A percentile compares a stretch with the other conserved stretches of the same genome.
These are phyloP conservation scores for Aulographum hederae DNA, from an alignment of 2,329 filamentous ascomycete species.

Conservation along the genomic window DNA sequence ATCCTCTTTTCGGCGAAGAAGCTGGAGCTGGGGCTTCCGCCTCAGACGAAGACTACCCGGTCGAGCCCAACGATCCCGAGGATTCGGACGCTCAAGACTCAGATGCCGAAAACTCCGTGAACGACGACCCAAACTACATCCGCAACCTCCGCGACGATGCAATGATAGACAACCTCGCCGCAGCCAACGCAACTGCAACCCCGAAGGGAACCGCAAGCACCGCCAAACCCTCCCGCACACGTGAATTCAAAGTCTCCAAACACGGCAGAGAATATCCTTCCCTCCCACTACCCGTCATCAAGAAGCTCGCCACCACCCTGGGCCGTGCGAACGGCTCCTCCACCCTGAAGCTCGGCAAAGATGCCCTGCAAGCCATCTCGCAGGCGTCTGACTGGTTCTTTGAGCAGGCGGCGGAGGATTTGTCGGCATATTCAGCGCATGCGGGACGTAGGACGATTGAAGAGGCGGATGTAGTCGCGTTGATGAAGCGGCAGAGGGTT, in stretches of 20 bases:
- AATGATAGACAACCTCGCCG: background rate
- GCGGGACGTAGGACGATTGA: constrained; percentile 72
- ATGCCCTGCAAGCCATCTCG: constrained; percentile 55
- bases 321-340: constrained; percentile 45
- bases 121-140: constrained; percentile 2
- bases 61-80: too few relatives aligned
- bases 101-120: constrained; percentile 1
- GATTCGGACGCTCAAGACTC: too few relatives aligned
- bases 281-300: constrained; percentile 55
- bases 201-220: too few relatives aligned
- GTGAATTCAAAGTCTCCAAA: constrained; percentile 36
- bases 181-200: too few relatives aligned
- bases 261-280: constrained; percentile 61
- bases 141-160: background rate
- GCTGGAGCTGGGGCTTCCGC: too few relatives aligned
- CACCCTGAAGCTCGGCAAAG: constrained; percentile 52
- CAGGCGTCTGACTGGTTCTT: constrained; percentile 85
- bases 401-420: constrained; percentile 66
- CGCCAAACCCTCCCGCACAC: too few relatives aligned
- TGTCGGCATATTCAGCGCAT: constrained; percentile 64
- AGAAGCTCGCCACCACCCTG: constrained; percentile 51
- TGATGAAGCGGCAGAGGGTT: constrained; percentile 73
- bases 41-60: too few relatives aligned
- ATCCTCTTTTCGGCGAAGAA: too few relatives aligned
- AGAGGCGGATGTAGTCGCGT: constrained; percentile 60